A percentile compares a stretch with the other conserved stretches of the same genome.
Conservation (phyloP, 192 early-diverging fungal species). For the Backusella australiensis region DNA sequence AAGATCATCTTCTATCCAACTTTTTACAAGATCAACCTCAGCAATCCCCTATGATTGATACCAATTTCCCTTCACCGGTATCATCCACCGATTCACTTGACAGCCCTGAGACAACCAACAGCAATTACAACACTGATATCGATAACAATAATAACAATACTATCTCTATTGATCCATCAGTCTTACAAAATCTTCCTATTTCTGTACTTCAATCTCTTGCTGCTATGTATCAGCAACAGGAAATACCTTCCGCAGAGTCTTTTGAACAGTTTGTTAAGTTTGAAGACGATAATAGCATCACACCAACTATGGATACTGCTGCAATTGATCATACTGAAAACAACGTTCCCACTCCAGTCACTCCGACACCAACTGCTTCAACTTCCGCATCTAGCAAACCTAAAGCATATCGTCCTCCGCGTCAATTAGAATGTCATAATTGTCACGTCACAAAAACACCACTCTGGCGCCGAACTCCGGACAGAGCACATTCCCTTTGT, state of each 20-base stretch:
- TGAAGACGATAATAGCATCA: conserved; percentile 23
- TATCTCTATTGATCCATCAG: background rate
- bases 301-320: background rate
- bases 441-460: conserved; percentile 85
- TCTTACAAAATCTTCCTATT: conserved; percentile 5
- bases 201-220: conserved; percentile 14
- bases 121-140: background rate
- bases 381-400: background rate
- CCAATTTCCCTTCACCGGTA: conserved; percentile 11
- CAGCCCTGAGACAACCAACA: background rate
- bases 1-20: conserved; percentile 6
- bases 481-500: conserved; percentile 80
- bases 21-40: conserved; percentile 11
- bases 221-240: conserved; percentile 19
- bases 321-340: background rate
- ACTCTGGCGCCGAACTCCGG: conserved; percentile 83
- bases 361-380: background rate
- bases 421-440: conserved; percentile 56
- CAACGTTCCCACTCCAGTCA: background rate
- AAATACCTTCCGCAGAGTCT: background rate
- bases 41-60: conserved; percentile 3
- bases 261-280: conserved; percentile 31
- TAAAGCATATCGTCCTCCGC: conserved; percentile 33
- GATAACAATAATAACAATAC: background rate
- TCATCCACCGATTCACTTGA: conserved; percentile 1